Evolutionary conservation across 345 rosid species (phyloP).

Genomic region (Chamaenerion angustifolium): DNA sequence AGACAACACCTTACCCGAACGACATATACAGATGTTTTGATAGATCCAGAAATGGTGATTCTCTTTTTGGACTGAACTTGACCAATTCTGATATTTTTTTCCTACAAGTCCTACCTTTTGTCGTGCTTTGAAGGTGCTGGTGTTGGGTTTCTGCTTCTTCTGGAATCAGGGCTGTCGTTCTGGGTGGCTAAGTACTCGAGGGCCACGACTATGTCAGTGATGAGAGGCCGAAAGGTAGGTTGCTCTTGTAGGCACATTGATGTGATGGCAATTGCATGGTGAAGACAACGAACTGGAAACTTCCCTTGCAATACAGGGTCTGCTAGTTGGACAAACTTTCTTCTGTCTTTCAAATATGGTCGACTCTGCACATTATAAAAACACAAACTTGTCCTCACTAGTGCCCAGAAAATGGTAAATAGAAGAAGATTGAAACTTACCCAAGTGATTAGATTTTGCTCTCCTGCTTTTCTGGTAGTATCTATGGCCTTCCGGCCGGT

Average conservation of each 20-base stretch:
- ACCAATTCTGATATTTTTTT: no score
- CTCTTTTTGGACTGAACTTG: no score
- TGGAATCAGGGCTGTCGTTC: constrained; percentile 9
- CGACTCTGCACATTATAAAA: constrained; percentile 37
- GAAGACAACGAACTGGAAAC: constrained; percentile 66
- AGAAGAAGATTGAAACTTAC: constrained; percentile 29
- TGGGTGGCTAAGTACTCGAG: constrained; percentile 59
- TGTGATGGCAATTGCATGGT: constrained; percentile 74
- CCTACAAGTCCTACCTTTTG: no score
- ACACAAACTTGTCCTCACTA: no score
- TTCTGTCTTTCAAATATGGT: constrained; percentile 57
- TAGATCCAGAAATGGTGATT: no score
- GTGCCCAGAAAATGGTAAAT: no score
- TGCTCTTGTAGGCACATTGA: constrained; percentile 94
- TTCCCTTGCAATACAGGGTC: constrained; percentile 65
- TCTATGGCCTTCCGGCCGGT: constrained; percentile 87
- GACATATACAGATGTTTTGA: no score
- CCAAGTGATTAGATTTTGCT: constrained; percentile 81
- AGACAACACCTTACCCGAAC: no score
- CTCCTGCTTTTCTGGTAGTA: constrained; percentile 37
- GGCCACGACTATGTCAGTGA: constrained; percentile 79
- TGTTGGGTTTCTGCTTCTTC: neutral
- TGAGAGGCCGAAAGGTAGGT: constrained; percentile 73
- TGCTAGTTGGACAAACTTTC: constrained; percentile 48
- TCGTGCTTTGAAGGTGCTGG: neutral